phyloP scores from a whole-genome alignment of 2,329 filamentous ascomycete genomes.

The Gnomoniopsis sp. region DNA sequence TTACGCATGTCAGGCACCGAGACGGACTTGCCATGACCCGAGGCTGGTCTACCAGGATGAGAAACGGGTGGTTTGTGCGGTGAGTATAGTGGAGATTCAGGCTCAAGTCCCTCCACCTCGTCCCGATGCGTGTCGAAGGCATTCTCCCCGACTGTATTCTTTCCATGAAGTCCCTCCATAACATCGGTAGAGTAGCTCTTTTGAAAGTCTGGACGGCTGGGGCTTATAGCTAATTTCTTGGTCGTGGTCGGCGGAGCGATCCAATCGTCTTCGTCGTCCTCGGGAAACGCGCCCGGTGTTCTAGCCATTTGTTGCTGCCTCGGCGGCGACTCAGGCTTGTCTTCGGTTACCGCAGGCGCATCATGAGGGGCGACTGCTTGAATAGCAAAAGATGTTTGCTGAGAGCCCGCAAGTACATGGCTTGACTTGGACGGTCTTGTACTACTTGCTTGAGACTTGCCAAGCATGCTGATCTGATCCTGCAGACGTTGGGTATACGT shows the following conservation, averaged over 20 bases:
- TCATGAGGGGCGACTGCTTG: conserved; percentile 27
- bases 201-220: conserved; percentile 48
- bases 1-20: conserved; percentile 56
- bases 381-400: conserved; percentile 25
- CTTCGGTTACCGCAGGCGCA: conserved; percentile 23
- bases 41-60: conserved; percentile 24
- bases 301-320: conserved; percentile 27
- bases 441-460: conserved; percentile 51
- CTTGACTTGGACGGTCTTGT: conserved; percentile 47
- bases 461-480: conserved; percentile 80
- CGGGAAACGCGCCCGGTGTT: conserved; percentile 59
- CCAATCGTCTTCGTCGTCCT: conserved; percentile 62
- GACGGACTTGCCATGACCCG: conserved; percentile 58
- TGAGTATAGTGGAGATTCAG: conserved; percentile 23
- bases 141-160: conserved; percentile 43
- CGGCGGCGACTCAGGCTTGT: conserved; percentile 29
- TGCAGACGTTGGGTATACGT: conserved; percentile 92
- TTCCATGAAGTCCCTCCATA: conserved; percentile 54
- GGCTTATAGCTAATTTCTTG: conserved; percentile 27
- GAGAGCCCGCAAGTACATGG: conserved; percentile 33
- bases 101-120: conserved; percentile 29
- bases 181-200: conserved; percentile 62
- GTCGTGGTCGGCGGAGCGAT: conserved; percentile 49
- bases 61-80: conserved; percentile 26
- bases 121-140: conserved; percentile 44